Evolutionary conservation across 306 rosid genomes (phyloP).

Genomic region (Oxytropis ochrocephala): DNA sequence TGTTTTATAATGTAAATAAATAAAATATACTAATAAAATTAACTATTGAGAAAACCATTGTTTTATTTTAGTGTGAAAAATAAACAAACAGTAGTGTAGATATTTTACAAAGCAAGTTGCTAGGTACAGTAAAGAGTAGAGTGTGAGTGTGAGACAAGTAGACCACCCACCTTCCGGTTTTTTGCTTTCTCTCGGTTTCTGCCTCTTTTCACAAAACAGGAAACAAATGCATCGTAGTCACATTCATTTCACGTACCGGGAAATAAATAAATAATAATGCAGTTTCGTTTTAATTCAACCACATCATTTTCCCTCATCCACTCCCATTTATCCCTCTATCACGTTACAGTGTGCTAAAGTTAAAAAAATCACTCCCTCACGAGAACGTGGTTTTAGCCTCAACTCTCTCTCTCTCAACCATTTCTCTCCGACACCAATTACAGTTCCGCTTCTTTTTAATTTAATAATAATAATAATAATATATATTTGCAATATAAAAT

Average conservation of each 20-base stretch:
- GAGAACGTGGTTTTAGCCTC: conserved; percentile 7
- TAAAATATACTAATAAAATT: no score
- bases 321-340: not conserved
- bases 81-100: no score
- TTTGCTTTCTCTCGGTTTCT: conserved; percentile 20
- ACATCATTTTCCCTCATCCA: not conserved
- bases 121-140: not conserved
- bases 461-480: not conserved
- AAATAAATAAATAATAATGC: not conserved
- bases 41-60: no score
- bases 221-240: conserved; percentile 16
- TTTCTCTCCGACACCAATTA: not conserved
- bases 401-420: not conserved
- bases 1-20: no score
- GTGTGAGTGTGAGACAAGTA: conserved; percentile 8
- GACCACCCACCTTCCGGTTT: conserved; percentile 21
- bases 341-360: not conserved
- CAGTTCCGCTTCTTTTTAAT: not conserved
- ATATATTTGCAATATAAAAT: not conserved
- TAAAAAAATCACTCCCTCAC: conserved; percentile 8
- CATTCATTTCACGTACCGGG: conserved; percentile 18
- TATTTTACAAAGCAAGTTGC: no score
- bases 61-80: no score
- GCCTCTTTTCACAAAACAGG: conserved; percentile 24
- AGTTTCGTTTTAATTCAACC: not conserved